phyloP scores from a whole-genome alignment of 2,329 filamentous ascomycete species.

The Alternaria novae-zelandiae region DNA sequence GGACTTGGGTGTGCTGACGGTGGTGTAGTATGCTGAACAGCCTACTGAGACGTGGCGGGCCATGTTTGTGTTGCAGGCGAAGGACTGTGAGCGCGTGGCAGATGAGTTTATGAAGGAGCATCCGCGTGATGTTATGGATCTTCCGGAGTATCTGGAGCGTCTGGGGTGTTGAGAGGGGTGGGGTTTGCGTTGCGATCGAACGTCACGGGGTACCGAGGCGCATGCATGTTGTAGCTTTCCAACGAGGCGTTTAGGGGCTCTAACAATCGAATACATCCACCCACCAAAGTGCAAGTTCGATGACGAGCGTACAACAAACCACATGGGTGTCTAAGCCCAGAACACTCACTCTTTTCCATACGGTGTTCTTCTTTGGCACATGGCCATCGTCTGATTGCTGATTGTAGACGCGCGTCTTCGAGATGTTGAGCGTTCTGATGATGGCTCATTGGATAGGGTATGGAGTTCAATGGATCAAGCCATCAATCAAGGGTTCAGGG shows the following conservation, averaged over 20 bases:
- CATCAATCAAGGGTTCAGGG: not conserved
- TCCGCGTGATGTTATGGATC: not conserved
- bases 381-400: not conserved
- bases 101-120: not conserved
- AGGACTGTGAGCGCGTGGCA: not conserved
- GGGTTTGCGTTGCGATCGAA: too few relatives aligned
- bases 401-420: not conserved
- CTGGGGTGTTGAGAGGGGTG: not conserved
- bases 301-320: too few relatives aligned
- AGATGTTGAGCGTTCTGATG: not conserved
- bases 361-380: not conserved
- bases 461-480: not conserved
- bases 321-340: too few relatives aligned
- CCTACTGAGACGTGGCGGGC: not conserved
- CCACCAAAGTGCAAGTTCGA: too few relatives aligned
- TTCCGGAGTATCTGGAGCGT: not conserved
- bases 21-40: not conserved
- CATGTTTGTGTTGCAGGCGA: not conserved
- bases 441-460: not conserved
- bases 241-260: too few relatives aligned
- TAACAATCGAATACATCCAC: too few relatives aligned
- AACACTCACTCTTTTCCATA: too few relatives aligned
- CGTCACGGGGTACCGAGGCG: too few relatives aligned
- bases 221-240: too few relatives aligned
- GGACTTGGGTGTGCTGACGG: not conserved